Conservation (phyloP, 176 grass and related monocot species). For the Sorghum bicolor region Sorghum_bicolor_NCBIv3 NC_012879.2:5934501-5935000, state of each 20-base stretch:
- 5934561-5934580: not conserved
- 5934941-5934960: slow-evolving; percentile 12
- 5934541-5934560: not conserved
- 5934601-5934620: not conserved
- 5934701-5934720: not conserved
- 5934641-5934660: not conserved
- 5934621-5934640: not conserved
- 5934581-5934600: not conserved
- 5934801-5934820: not conserved
- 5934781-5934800: not conserved
- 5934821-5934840: not conserved
- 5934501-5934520: not conserved
- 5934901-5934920: not conserved
- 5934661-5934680: not conserved
- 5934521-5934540: not conserved
- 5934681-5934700: not conserved
- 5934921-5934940: not conserved
- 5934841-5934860: not conserved
- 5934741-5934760: not conserved
- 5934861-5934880: not conserved
- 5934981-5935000: slow-evolving; percentile 24
- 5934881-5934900: not conserved
- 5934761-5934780: not conserved
- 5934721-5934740: not conserved
- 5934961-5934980: not conserved